phyloP scores from a whole-genome alignment of 805 yeast species.

The Lipomyces starkeyi region DNA sequence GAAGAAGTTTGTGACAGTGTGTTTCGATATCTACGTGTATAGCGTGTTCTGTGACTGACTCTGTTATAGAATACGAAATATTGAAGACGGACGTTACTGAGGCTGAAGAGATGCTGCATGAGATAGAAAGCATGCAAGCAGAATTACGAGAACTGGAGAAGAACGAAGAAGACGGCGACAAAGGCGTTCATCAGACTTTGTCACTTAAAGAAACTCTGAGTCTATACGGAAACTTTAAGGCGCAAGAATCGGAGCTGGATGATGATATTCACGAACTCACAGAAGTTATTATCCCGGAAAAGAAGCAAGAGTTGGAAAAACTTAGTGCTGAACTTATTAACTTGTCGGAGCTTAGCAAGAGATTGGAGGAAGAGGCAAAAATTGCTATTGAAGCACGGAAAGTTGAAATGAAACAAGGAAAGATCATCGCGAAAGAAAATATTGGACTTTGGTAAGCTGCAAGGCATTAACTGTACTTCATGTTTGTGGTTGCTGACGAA shows the following conservation, averaged over 20 bases:
- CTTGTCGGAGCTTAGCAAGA: constrained; percentile 21
- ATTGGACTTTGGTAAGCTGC: constrained; percentile 36
- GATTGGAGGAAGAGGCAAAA: constrained; percentile 25
- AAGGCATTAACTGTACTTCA: constrained; percentile 28
- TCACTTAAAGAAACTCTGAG: constrained; percentile 45
- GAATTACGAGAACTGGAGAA: constrained; percentile 46
- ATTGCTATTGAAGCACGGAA: constrained; percentile 29
- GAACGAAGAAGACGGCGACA: constrained; percentile 36
- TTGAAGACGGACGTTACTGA: constrained; percentile 39
- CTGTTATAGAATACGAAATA: constrained; percentile 30
- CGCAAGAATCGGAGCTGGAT: constrained; percentile 21
- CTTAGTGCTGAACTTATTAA: constrained; percentile 29
- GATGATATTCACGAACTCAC: constrained; percentile 34
- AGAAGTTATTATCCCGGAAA: constrained; percentile 27
- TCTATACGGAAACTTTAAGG: constrained; percentile 42
- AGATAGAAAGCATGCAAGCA: constrained; percentile 44
- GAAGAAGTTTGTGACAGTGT: constrained; percentile 21
- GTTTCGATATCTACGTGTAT: background rate
- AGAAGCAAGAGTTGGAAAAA: constrained; percentile 24
- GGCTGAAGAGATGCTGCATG: constrained; percentile 44
- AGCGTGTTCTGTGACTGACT: background rate
- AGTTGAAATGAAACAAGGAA: constrained; percentile 31
- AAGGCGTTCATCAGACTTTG: constrained; percentile 41
- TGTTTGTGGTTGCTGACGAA: background rate
- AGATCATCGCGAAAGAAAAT: constrained; percentile 28